Evolutionary conservation across 257 asterid genomes (phyloP), one percentile per base, ranked within the genome.

Genomic region (Solanum verrucosum): DNA sequence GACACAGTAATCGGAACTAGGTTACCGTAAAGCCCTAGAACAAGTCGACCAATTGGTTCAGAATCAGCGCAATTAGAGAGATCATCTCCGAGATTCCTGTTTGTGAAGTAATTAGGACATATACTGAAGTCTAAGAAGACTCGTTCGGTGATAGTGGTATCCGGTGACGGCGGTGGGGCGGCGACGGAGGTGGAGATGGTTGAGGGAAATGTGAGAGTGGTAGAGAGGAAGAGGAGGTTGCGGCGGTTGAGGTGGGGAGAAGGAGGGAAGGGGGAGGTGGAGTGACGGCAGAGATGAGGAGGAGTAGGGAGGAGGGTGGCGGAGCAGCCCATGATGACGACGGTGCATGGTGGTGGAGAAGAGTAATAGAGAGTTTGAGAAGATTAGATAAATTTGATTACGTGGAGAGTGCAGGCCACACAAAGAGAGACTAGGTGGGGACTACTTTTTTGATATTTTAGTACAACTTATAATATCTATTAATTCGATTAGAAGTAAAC

Each of bases 11-110:
- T 91, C 2, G 99, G 99, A 25, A 96, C 94, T 73, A 90, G 90
- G 89, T 96, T 95, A 37, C 99, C 99, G 60, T 94, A 96, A 5
- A 96, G 94, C 38, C 99, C 99, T 84, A 96, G 92, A 59, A 95
- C 93, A 65, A 95, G 89, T 79, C 98, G 97, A 88, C 98, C 98
- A 44, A 96, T 49, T 11, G 95, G 94, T 71, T 94, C 94, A 11
- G 95, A 46, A 63, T 94, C 98, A 21, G 91, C 5, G 92, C 98
- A 96, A 77, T 75, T 92, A 44, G 98, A 92, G 83, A 95, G 96
- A 75, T 94, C 96, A 89, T 95, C 98, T 42, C 98, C 98, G 3
- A 96, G 94, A 1, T 95, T 92, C 79, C 99, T 95, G 89, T 87
- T 95, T 14, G 56, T 93, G 93, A 96, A 95, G 93, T 92, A 96